phyloP scores from a whole-genome alignment of 2,329 filamentous ascomycete species.

The Beauveria sp. region DNA sequence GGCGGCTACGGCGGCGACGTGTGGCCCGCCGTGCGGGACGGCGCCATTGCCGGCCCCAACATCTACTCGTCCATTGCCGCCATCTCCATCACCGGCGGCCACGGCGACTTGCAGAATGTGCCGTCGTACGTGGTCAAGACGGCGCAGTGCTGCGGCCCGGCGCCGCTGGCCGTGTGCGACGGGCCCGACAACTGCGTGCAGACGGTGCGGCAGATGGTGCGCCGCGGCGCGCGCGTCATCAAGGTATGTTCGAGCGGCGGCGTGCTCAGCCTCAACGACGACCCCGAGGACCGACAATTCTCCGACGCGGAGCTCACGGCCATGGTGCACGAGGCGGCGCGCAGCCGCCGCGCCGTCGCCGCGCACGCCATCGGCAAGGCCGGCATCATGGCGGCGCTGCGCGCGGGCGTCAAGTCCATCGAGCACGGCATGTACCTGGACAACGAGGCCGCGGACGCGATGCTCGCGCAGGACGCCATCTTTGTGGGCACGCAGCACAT shows the following conservation, averaged over 20 bases:
- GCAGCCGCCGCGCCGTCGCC: slow-evolving; percentile 31
- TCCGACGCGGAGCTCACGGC: slow-evolving; percentile 33
- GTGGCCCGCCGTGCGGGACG: slow-evolving; percentile 31
- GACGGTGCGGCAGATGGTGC: slow-evolving; percentile 34
- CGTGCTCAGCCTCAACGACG: slow-evolving; percentile 33
- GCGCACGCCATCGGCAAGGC: slow-evolving; percentile 38
- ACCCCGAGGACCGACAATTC: slow-evolving; percentile 36
- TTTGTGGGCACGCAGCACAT: slow-evolving; percentile 37
- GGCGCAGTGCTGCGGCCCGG: slow-evolving; percentile 22
- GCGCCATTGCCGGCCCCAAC: slow-evolving; percentile 34
- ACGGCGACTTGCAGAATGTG: slow-evolving; percentile 35
- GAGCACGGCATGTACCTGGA: slow-evolving; percentile 42
- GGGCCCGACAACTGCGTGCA: slow-evolving; percentile 37
- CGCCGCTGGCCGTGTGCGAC: slow-evolving; percentile 31
- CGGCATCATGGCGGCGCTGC: slow-evolving; percentile 37
- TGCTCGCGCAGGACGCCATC: slow-evolving; percentile 37
- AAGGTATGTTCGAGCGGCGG: slow-evolving; percentile 39
- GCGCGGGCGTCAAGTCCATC: slow-evolving; percentile 36
- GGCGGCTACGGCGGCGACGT: slow-evolving; percentile 37
- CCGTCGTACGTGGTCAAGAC: slow-evolving; percentile 27
- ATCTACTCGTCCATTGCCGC: slow-evolving; percentile 36
- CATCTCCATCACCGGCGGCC: slow-evolving; percentile 39
- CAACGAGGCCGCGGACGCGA: slow-evolving; percentile 34
- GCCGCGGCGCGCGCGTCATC: slow-evolving; percentile 40
- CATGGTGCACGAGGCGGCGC: slow-evolving; percentile 36